Conservation (phyloP, 2,329 filamentous ascomycete genomes). For the Boeremia lycopersici region DNA sequence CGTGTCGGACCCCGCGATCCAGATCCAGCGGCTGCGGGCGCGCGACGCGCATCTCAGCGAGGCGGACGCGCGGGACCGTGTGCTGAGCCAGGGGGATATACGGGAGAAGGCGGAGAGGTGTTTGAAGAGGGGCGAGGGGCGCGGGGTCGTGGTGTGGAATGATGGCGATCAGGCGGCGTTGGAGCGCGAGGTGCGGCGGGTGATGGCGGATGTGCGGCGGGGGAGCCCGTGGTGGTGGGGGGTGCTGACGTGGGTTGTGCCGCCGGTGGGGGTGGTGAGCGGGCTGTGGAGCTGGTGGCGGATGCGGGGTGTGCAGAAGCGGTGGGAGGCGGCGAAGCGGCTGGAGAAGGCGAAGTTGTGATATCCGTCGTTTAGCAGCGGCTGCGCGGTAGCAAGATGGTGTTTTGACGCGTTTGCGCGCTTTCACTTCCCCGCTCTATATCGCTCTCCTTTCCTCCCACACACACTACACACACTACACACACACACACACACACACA, state of each 20-base stretch:
- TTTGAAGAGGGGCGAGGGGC: constrained; percentile 64
- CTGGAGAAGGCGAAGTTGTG: constrained; percentile 66
- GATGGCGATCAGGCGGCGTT: constrained; percentile 76
- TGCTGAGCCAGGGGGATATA: constrained; percentile 86
- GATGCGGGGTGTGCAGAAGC: constrained; percentile 71
- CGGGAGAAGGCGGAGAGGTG: constrained; percentile 79
- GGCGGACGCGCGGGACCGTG: constrained; percentile 88
- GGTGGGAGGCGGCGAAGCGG: constrained; percentile 67
- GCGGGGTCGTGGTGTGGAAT: constrained; percentile 88
- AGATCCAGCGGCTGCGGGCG: constrained; percentile 78
- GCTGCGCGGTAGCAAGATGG: neutral
- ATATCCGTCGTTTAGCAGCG: constrained; percentile 9
- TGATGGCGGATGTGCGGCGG: constrained; percentile 66
- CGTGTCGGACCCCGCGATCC: constrained; percentile 76
- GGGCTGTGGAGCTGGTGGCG: constrained; percentile 75
- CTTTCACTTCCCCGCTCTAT: neutral
- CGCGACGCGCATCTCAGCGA: constrained; percentile 77
- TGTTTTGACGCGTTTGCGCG: neutral
- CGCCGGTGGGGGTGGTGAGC: constrained; percentile 73
- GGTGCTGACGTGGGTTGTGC: constrained; percentile 70
- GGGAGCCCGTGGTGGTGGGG: constrained; percentile 83
- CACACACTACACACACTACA: neutral
- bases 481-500: neutral
- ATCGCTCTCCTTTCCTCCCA: neutral
- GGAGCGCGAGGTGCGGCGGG: constrained; percentile 67